Base-by-base conservation (phyloP, 208 protist species). In the Porcisia hertigi region DNA sequence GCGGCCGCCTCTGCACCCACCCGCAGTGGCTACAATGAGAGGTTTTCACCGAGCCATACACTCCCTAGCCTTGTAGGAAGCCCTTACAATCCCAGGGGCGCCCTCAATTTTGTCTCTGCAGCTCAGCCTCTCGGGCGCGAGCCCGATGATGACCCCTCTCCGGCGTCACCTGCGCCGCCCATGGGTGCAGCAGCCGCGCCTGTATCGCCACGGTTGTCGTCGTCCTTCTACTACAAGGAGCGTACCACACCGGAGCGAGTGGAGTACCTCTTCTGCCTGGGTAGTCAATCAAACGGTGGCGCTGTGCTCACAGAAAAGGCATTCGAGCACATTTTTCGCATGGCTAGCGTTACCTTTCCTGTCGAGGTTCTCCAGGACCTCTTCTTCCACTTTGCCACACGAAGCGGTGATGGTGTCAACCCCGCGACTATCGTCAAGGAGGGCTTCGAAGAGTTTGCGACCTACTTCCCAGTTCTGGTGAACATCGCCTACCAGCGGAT, bases 401-500 rank as follows among this genome's bases (percentile, higher is more conserved):
- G 57, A 20, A 30, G 30, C 23, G 75, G 53, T 23, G 49, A 36
- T 16, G 59, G 62, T 41, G 65, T 23, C 14, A 47, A 72, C 1
- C 72, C 80, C 12, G 69, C 45, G 45, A 62, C 74, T 34, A 93
- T 93, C 82, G 65, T 69, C 25, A 69, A 87, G 69, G 82, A 87
- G 12, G 79, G 81, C 69, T 95, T 95, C 62, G 79, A 90, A 47
- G 78, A 83, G 30, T 95, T 90, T 75, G 88, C 85, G n/a, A 66
- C 59, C 12, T 79, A 88, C 71, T 95, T 95, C 60, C 83, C 76
- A 4, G 87, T 93, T 14, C 81, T 88, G n/a, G 76, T 93, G 71
- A 92, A 86, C 75, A 85, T 95, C 67, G 82, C 86, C 9, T 95
- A 93, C 69, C 81, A 87, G 69, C 88, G 88, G 41, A 80, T 92